These are phyloP conservation scores for Collybia sordida DNA, from an alignment of 768 basidiomycete species.

Conservation along the genomic window DNA sequence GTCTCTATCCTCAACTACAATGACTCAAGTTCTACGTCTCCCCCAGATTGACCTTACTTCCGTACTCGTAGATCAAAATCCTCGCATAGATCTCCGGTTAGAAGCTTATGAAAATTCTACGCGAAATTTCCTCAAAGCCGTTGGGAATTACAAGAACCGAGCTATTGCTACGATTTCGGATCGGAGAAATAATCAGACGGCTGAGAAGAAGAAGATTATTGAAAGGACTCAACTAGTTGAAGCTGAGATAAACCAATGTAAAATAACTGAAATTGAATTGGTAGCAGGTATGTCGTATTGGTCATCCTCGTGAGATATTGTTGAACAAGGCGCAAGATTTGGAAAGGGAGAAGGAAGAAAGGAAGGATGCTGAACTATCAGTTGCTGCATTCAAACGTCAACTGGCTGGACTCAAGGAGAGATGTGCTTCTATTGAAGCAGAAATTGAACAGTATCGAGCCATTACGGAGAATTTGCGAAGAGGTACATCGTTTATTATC, in stretches of 20 bases:
- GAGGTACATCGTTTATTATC: slow-evolving; percentile 46
- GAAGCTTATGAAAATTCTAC: slow-evolving; percentile 65
- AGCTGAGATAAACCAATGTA: slow-evolving; percentile 71
- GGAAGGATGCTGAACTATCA: slow-evolving; percentile 65
- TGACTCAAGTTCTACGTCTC: slow-evolving; percentile 29
- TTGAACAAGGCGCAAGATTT: slow-evolving; percentile 40
- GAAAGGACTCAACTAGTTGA: slow-evolving; percentile 68
- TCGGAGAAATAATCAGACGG: slow-evolving; percentile 57
- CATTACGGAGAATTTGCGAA: slow-evolving; percentile 56
- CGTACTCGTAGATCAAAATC: slow-evolving; percentile 52
- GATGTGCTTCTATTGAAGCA: slow-evolving; percentile 52
- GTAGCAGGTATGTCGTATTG: slow-evolving; percentile 56
- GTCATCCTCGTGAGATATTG: neutral
- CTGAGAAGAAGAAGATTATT: slow-evolving; percentile 58
- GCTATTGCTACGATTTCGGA: slow-evolving; percentile 71
- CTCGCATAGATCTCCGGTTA: slow-evolving; percentile 64
- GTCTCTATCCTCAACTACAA: slow-evolving; percentile 1
- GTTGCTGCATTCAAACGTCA: slow-evolving; percentile 65
- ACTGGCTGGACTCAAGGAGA: slow-evolving; percentile 61
- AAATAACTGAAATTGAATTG: slow-evolving; percentile 76
- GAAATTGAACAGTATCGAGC: slow-evolving; percentile 76
- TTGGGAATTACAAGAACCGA: slow-evolving; percentile 69
- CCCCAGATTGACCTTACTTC: slow-evolving; percentile 64
- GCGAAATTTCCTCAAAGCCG: slow-evolving; percentile 69
- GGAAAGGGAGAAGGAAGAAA: slow-evolving; percentile 69